These are phyloP conservation scores for Aplosporella prunicola DNA, from an alignment of 2,329 filamentous ascomycete genomes.

Conservation along the genomic window DNA sequence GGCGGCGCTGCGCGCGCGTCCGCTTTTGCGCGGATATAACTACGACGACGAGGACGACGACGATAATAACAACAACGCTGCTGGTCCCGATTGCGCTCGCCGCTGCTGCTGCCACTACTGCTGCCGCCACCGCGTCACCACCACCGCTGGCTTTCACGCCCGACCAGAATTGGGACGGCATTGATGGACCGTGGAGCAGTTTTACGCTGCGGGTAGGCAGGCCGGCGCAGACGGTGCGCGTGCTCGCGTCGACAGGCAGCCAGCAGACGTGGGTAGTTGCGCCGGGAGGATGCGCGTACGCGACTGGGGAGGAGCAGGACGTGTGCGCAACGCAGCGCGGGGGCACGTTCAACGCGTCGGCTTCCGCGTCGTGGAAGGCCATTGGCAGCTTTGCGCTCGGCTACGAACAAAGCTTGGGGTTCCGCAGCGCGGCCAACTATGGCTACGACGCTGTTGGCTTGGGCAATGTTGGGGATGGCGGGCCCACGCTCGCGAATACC, in stretches of 20 bases:
- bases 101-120: too few relatives aligned
- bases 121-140: too few relatives aligned
- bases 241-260: constrained; percentile 26
- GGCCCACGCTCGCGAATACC: constrained; percentile 22
- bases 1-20: too few relatives aligned
- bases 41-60: too few relatives aligned
- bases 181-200: constrained; percentile 24
- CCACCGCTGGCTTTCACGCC: constrained; percentile 27
- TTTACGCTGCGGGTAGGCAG: constrained; percentile 23
- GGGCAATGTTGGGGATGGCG: constrained; percentile 20
- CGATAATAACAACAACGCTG: too few relatives aligned
- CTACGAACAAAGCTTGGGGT: constrained; percentile 19
- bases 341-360: constrained; percentile 21
- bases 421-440: constrained; percentile 23
- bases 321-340: constrained; percentile 24
- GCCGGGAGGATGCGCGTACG: constrained; percentile 25
- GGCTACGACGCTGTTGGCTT: constrained; percentile 28
- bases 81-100: too few relatives aligned
- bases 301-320: constrained; percentile 13
- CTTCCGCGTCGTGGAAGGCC: constrained; percentile 23
- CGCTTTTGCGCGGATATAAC: too few relatives aligned
- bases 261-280: constrained; percentile 26
- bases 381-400: constrained; percentile 24
- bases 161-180: constrained; percentile 28
- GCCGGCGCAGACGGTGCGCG: constrained; percentile 20